phyloP scores from a whole-genome alignment of 768 basidiomycete genomes.

The Tylopilus vinaceipallidus region DNA sequence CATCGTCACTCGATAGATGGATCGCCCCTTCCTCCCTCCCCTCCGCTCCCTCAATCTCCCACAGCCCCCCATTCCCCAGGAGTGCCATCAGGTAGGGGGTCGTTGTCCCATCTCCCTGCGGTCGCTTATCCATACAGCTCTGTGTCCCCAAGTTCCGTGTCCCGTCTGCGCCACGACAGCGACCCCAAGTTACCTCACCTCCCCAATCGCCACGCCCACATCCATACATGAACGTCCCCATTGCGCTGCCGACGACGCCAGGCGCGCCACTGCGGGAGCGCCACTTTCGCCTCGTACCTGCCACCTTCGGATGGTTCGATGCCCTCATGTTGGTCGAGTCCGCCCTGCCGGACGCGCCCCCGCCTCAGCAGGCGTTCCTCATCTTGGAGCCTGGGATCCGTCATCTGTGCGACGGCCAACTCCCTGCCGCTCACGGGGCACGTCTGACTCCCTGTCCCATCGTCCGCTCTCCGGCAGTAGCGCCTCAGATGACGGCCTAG shows the following conservation, averaged over 20 bases:
- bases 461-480: conserved; percentile 6
- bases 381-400: conserved; percentile 50
- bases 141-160: too few relatives aligned
- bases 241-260: too few relatives aligned
- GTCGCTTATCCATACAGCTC: too few relatives aligned
- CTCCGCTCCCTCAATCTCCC: conserved; percentile 47
- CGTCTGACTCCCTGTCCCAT: conserved; percentile 59
- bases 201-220: too few relatives aligned
- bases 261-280: too few relatives aligned
- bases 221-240: too few relatives aligned
- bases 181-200: too few relatives aligned
- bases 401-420: conserved; percentile 42
- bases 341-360: conserved; percentile 17
- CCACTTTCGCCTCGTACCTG: too few relatives aligned
- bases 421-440: conserved; percentile 43
- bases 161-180: too few relatives aligned
- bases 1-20: conserved; percentile 8
- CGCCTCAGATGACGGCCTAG: neutral
- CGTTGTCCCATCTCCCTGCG: conserved; percentile 15
- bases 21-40: conserved; percentile 48
- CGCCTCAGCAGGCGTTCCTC: conserved; percentile 37
- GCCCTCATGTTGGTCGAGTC: conserved; percentile 38
- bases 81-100: conserved; percentile 12
- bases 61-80: conserved; percentile 10
- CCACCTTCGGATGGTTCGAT: too few relatives aligned